Percentiles rank a stretch among this genome's conserved stretches.
phyloP scores from a whole-genome alignment of 1,284 basidiomycete species.

The Puccinia brachypodii region DNA sequence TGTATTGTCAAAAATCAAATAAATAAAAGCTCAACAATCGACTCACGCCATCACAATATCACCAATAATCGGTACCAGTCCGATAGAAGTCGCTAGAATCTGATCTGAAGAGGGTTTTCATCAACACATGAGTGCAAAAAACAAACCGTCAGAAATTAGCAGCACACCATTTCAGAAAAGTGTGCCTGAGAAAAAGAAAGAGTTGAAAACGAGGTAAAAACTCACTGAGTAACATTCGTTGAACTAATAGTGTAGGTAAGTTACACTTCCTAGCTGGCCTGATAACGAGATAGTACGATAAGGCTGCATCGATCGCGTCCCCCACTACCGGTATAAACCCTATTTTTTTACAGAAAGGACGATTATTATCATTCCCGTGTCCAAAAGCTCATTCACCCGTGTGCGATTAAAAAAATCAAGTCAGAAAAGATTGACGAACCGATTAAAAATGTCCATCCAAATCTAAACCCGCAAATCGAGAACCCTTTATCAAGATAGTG shows the following conservation, averaged over 20 bases:
- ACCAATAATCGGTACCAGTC: slow-evolving; percentile 56
- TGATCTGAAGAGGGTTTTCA: slow-evolving; percentile 53
- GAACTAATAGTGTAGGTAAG: slow-evolving; percentile 30
- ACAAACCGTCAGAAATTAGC: not conserved
- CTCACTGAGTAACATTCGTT: slow-evolving; percentile 36
- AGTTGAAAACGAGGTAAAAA: not conserved
- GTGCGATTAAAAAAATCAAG: not conserved
- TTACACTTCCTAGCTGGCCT: slow-evolving; percentile 49
- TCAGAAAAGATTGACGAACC: not conserved
- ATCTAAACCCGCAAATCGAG: slow-evolving; percentile 55
- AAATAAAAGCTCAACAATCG: too few relatives aligned
- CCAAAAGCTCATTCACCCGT: too few relatives aligned
- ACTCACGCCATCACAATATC: slow-evolving; percentile 54
- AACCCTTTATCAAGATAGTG: slow-evolving; percentile 49
- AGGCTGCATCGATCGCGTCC: slow-evolving; percentile 47
- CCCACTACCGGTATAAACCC: slow-evolving; percentile 50
- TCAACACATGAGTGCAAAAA: slow-evolving; percentile 29
- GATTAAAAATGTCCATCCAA: slow-evolving; percentile 55
- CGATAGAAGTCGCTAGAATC: slow-evolving; percentile 53
- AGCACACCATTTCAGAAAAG: not conserved
- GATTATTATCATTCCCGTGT: not conserved
- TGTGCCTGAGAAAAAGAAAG: not conserved
- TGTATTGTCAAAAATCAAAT: too few relatives aligned
- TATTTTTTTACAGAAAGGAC: slow-evolving; percentile 49
- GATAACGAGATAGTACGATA: slow-evolving; percentile 48